Conservation (phyloP, 2,329 filamentous ascomycete genomes). For the Ophiostoma novo-ulmi region DNA sequence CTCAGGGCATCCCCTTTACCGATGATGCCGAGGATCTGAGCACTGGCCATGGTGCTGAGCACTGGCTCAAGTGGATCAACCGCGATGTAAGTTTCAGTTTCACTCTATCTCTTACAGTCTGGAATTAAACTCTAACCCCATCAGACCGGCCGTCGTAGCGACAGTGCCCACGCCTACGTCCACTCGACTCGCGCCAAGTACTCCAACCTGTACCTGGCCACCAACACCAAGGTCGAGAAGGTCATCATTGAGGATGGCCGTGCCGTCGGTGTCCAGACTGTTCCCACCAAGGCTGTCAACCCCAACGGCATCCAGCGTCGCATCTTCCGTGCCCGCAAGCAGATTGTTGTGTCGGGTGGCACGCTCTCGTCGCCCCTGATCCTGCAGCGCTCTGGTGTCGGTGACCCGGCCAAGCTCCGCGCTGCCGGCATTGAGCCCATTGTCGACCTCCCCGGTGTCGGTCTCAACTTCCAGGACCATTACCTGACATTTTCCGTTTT, state of each 20-base stretch:
- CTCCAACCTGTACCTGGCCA: slow-evolving; percentile 65
- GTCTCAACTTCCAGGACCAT: slow-evolving; percentile 72
- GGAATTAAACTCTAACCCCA: background rate
- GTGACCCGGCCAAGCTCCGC: slow-evolving; percentile 66
- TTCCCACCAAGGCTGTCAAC: slow-evolving; percentile 53
- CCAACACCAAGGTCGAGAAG: slow-evolving; percentile 74
- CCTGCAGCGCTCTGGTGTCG: slow-evolving; percentile 69
- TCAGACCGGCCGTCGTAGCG: slow-evolving; percentile 65
- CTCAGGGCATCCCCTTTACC: slow-evolving; percentile 67
- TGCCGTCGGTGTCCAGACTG: slow-evolving; percentile 65
- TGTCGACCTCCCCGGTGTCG: slow-evolving; percentile 67
- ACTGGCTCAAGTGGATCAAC: slow-evolving; percentile 69
- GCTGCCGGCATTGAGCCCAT: slow-evolving; percentile 63
- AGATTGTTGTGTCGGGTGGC: slow-evolving; percentile 67
- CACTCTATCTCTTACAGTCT: background rate
- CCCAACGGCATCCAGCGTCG: slow-evolving; percentile 47
- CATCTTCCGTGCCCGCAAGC: slow-evolving; percentile 64
- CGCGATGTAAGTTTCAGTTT: slow-evolving; percentile 12
- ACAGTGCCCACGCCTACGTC: slow-evolving; percentile 72
- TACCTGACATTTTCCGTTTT: slow-evolving; percentile 67
- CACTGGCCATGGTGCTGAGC: slow-evolving; percentile 67
- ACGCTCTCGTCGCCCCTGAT: slow-evolving; percentile 70
- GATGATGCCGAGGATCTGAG: slow-evolving; percentile 70
- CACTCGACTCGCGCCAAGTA: slow-evolving; percentile 68
- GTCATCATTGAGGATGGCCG: slow-evolving; percentile 67